A percentile compares a stretch with the other conserved stretches of the same genome.
phyloP scores from a whole-genome alignment of 1,139 yeast genomes.

The Debaryomyces nepalensis region DNA sequence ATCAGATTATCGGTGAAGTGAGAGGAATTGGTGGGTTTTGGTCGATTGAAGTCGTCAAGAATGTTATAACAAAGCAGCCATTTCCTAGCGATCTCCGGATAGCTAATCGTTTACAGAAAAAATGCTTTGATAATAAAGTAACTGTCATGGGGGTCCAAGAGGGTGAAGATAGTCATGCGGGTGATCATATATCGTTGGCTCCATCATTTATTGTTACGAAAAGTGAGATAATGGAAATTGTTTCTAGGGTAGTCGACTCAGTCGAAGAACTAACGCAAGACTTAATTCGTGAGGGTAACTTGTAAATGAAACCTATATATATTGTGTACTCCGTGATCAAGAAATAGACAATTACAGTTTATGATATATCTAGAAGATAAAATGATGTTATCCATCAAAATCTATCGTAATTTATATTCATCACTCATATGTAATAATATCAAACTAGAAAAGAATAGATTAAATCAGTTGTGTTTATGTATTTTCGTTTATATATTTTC shows the following conservation, averaged over 20 bases:
- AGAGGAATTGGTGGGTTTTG: slow-evolving; percentile 68
- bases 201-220: slow-evolving; percentile 54
- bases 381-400: too few species aligned
- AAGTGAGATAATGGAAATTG: slow-evolving; percentile 50
- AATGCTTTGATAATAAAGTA: slow-evolving; percentile 47
- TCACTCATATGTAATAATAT: too few species aligned
- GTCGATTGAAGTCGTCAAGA: slow-evolving; percentile 59
- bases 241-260: slow-evolving; percentile 27
- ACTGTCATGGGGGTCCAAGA: slow-evolving; percentile 51
- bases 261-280: slow-evolving; percentile 23
- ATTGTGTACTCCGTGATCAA: not conserved
- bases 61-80: slow-evolving; percentile 52
- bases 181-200: slow-evolving; percentile 56
- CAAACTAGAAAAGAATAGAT: too few species aligned
- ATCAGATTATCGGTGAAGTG: slow-evolving; percentile 56
- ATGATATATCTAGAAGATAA: too few species aligned
- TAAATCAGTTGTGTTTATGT: too few species aligned
- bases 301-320: not conserved
- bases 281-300: slow-evolving; percentile 17
- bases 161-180: slow-evolving; percentile 44
- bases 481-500: too few species aligned
- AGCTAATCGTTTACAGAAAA: slow-evolving; percentile 37
- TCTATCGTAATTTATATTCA: too few species aligned
- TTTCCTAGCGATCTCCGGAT: slow-evolving; percentile 40
- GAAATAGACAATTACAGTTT: too few species aligned